Evolutionary conservation across 495 filamentous ascomycete genomes (phyloP).

Genomic region (Parathielavia appendiculata): DNA sequence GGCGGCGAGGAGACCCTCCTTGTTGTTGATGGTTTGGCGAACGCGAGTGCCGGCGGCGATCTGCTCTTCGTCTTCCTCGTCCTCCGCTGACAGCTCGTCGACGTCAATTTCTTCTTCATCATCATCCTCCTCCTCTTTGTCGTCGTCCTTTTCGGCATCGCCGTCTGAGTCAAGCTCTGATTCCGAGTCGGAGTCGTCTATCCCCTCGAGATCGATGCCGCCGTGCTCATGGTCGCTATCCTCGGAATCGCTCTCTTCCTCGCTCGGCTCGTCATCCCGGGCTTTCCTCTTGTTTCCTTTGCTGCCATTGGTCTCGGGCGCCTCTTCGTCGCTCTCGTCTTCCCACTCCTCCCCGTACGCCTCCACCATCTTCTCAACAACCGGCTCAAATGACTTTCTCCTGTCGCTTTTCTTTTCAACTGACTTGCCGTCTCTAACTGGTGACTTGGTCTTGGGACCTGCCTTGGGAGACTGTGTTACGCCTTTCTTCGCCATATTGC

Average conservation of each 20-base stretch:
- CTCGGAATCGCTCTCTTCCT: slow-evolving; percentile 23
- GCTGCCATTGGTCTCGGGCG: slow-evolving; percentile 14
- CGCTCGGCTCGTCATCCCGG: slow-evolving; percentile 32
- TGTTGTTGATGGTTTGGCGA: slow-evolving; percentile 96
- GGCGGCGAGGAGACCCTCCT: slow-evolving; percentile 69
- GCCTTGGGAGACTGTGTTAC: slow-evolving; percentile 17
- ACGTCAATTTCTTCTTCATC: slow-evolving; percentile 74
- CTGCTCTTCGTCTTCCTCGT: slow-evolving; percentile 77
- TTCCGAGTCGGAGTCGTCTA: slow-evolving; percentile 38
- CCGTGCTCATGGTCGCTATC: slow-evolving; percentile 32
- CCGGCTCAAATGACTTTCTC: slow-evolving; percentile 35
- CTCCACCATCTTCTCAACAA: slow-evolving; percentile 17
- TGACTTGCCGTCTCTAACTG: slow-evolving; percentile 47
- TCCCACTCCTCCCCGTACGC: slow-evolving; percentile 27
- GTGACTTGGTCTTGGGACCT: slow-evolving; percentile 44
- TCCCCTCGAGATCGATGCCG: slow-evolving; percentile 28
- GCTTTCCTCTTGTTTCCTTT: slow-evolving; percentile 30
- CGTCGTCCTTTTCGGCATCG: slow-evolving; percentile 64
- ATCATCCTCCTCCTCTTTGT: slow-evolving; percentile 49
- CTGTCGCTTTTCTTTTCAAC: slow-evolving; percentile 47
- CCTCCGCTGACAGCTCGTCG: slow-evolving; percentile 62
- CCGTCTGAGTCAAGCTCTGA: slow-evolving; percentile 34
- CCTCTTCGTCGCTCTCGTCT: slow-evolving; percentile 23
- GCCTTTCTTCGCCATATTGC: slow-evolving; percentile 29
- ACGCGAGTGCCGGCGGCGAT: slow-evolving; percentile 67